Evolutionary conservation across 2,329 filamentous ascomycete species (phyloP).

Genomic region (Plenodomus lindquistii): DNA sequence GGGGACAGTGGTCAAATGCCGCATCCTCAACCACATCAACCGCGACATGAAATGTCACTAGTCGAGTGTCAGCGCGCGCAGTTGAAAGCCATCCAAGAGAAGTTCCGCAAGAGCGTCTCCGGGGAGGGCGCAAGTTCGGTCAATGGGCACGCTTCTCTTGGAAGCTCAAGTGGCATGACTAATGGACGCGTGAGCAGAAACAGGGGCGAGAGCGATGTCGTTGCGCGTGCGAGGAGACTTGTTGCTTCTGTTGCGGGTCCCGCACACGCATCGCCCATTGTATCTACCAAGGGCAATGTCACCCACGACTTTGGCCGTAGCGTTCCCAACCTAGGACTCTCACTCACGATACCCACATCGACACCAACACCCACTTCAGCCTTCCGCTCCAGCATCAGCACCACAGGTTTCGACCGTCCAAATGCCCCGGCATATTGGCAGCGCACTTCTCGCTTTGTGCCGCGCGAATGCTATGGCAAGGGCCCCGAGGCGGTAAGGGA

Average conservation of each 20-base stretch:
- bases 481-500: slow-evolving; percentile 36
- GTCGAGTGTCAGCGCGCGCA: background rate
- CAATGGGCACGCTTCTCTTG: background rate
- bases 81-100: background rate
- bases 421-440: slow-evolving; percentile 36
- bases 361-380: slow-evolving; percentile 18
- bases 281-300: slow-evolving; percentile 8
- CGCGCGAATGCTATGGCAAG: slow-evolving; percentile 41
- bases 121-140: background rate
- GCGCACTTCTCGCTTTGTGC: slow-evolving; percentile 41
- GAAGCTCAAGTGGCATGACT: background rate
- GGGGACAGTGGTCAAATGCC: slow-evolving; percentile 2
- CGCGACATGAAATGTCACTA: background rate
- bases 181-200: background rate
- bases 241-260: background rate
- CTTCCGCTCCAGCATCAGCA: slow-evolving; percentile 8
- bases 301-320: slow-evolving; percentile 1
- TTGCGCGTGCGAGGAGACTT: background rate
- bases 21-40: slow-evolving; percentile 11
- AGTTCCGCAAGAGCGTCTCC: background rate
- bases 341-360: slow-evolving; percentile 2
- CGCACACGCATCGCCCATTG: background rate
- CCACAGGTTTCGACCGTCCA: slow-evolving; percentile 7
- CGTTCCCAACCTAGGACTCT: slow-evolving; percentile 1
- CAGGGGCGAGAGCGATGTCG: background rate